Evolutionary conservation across 495 filamentous ascomycete species (phyloP).

Genomic region (Penicillium dipodomyicola): DNA sequence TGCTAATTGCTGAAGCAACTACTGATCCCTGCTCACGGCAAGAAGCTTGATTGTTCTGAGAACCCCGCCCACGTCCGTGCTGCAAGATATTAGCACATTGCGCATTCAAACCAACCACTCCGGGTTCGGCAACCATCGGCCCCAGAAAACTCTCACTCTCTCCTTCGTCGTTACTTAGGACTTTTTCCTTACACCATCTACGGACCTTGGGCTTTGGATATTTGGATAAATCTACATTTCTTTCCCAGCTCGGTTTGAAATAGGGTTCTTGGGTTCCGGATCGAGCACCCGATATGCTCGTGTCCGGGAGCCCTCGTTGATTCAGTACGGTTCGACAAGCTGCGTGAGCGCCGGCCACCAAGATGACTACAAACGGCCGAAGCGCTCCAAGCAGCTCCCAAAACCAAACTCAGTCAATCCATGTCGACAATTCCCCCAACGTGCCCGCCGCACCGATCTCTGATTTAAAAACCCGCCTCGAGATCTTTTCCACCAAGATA

Average conservation of each 20-base stretch:
- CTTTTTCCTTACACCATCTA: conserved; percentile 9
- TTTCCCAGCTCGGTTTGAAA: conserved; percentile 16
- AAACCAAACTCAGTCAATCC: conserved; percentile 27
- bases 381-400: conserved; percentile 34
- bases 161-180: conserved; percentile 4
- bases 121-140: conserved; percentile 36
- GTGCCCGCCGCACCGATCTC: conserved; percentile 24
- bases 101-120: conserved; percentile 20
- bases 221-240: conserved; percentile 1
- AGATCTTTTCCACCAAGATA: conserved; percentile 50
- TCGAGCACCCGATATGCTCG: conserved; percentile 51
- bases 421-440: conserved; percentile 23
- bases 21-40: conserved; percentile 18
- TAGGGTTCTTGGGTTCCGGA: conserved; percentile 42
- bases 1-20: conserved; percentile 14
- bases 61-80: conserved; percentile 39
- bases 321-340: conserved; percentile 39
- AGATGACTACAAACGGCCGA: conserved; percentile 41
- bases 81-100: conserved; percentile 35
- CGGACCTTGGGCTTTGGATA: conserved; percentile 2
- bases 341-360: conserved; percentile 40
- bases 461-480: conserved; percentile 51
- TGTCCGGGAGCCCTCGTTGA: conserved; percentile 47
- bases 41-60: conserved; percentile 25
- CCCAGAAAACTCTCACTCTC: conserved; percentile 19